A percentile compares a stretch with the other conserved stretches of the same genome.
phyloP scores from a whole-genome alignment of 1,284 basidiomycete genomes.

The Coniophora puteana region DNA sequence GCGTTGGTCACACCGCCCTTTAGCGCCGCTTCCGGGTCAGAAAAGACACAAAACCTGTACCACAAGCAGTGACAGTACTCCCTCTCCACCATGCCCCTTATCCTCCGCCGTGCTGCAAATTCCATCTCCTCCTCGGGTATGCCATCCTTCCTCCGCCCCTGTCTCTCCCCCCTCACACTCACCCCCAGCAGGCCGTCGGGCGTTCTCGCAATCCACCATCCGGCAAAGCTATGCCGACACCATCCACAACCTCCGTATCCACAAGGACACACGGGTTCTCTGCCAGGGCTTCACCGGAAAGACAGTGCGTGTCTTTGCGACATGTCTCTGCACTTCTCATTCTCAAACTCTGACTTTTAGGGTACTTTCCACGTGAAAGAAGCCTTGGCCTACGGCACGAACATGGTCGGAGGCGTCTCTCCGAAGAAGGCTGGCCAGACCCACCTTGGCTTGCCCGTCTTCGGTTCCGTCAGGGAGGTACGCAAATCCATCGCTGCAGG shows the following conservation, averaged over 20 bases:
- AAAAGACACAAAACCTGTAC: conserved; percentile 12
- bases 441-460: conserved; percentile 95
- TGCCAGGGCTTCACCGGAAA: conserved; percentile 97
- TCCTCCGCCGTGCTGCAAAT: conserved; percentile 61
- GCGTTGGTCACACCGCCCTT: no score
- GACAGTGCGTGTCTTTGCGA: conserved; percentile 60
- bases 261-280: conserved; percentile 93
- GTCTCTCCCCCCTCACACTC: conserved; percentile 4
- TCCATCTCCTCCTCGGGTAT: conserved; percentile 51
- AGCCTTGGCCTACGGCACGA: conserved; percentile 93
- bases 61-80: conserved; percentile 9
- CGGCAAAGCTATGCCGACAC: conserved; percentile 84
- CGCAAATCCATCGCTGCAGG: conserved; percentile 15
- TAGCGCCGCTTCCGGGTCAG: conserved; percentile 21
- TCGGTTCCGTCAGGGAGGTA: conserved; percentile 90
- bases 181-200: conserved; percentile 58
- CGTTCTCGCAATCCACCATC: conserved; percentile 74
- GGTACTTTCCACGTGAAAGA: conserved; percentile 97
- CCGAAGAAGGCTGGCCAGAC: conserved; percentile 97
- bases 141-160: no score
- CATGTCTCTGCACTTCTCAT: not conserved
- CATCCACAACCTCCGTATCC: conserved; percentile 87
- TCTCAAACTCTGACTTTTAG: no score
- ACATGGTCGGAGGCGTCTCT: conserved; percentile 96
- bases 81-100: conserved; percentile 22